A percentile compares a stretch with the other conserved stretches of the same genome.
Evolutionary conservation across 495 filamentous ascomycete genomes (phyloP).

Genomic region (Elaphomyces granulatus): DNA sequence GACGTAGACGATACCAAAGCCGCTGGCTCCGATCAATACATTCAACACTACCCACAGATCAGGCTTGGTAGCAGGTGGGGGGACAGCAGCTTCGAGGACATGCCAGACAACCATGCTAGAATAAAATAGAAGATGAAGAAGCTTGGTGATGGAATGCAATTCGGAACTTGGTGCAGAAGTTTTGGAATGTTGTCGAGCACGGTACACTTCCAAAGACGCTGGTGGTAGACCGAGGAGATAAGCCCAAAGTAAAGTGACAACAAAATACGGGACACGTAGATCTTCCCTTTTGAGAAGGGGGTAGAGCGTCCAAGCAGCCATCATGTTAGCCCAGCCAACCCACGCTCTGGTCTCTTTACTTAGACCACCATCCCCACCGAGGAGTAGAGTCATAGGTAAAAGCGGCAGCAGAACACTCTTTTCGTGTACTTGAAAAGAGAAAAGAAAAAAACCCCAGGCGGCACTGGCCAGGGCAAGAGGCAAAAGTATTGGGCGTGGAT

Average conservation of each 20-base stretch:
- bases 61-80: constrained; percentile 58
- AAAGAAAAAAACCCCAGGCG: constrained; percentile 94
- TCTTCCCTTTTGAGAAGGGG: constrained; percentile 77
- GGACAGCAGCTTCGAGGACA: constrained; percentile 49
- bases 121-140: constrained; percentile 66
- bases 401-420: constrained; percentile 88
- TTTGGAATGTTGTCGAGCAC: constrained; percentile 24
- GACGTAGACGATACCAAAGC: constrained; percentile 74
- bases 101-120: constrained; percentile 66
- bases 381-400: constrained; percentile 76
- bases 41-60: constrained; percentile 91
- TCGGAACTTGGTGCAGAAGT: constrained; percentile 24
- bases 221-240: constrained; percentile 81
- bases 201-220: constrained; percentile 51
- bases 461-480: constrained; percentile 65
- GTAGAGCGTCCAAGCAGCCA: constrained; percentile 89
- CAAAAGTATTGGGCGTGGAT: constrained; percentile 60
- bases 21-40: constrained; percentile 67
- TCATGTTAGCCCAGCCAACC: constrained; percentile 84
- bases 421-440: constrained; percentile 95
- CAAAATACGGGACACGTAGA: constrained; percentile 67
- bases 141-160: constrained; percentile 39
- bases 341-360: constrained; percentile 63
- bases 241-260: constrained; percentile 74
- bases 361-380: constrained; percentile 63